Conservation (phyloP, 1,284 basidiomycete genomes). For the Lignosus rhinocerotis region DNA sequence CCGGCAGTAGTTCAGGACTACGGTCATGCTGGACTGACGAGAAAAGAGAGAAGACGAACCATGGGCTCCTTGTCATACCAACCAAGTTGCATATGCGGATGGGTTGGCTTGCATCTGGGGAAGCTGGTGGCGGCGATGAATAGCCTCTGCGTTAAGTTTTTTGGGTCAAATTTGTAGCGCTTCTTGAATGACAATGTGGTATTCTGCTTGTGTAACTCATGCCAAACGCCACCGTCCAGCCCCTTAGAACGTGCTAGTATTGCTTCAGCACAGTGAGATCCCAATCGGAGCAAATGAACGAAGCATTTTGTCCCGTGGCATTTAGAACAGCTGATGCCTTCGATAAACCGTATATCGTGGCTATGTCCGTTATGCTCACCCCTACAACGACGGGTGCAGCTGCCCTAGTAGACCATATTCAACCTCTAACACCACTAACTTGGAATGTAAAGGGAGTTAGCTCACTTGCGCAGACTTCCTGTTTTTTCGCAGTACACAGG, state of each 20-base stretch:
- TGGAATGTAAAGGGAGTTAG: background rate
- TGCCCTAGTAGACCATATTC: background rate
- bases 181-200: slow-evolving; percentile 26
- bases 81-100: slow-evolving; percentile 17
- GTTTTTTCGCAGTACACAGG: slow-evolving; percentile 23
- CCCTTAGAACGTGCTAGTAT: slow-evolving; percentile 37
- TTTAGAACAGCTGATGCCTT: slow-evolving; percentile 40
- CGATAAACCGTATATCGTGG: slow-evolving; percentile 4
- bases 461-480: background rate
- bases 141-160: slow-evolving; percentile 37
- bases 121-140: slow-evolving; percentile 43
- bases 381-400: background rate
- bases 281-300: slow-evolving; percentile 46
- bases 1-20: background rate
- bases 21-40: background rate
- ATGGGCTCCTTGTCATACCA: slow-evolving; percentile 20
- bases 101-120: slow-evolving; percentile 36
- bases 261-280: slow-evolving; percentile 54
- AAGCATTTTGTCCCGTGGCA: slow-evolving; percentile 57
- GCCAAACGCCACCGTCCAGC: slow-evolving; percentile 37
- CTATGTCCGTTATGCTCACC: background rate
- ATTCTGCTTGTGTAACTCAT: slow-evolving; percentile 42
- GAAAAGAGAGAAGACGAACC: background rate
- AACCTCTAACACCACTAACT: background rate
- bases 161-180: slow-evolving; percentile 38